phyloP scores from a whole-genome alignment of 2,329 filamentous ascomycete species.

The Diaporthe ampelina region DNA sequence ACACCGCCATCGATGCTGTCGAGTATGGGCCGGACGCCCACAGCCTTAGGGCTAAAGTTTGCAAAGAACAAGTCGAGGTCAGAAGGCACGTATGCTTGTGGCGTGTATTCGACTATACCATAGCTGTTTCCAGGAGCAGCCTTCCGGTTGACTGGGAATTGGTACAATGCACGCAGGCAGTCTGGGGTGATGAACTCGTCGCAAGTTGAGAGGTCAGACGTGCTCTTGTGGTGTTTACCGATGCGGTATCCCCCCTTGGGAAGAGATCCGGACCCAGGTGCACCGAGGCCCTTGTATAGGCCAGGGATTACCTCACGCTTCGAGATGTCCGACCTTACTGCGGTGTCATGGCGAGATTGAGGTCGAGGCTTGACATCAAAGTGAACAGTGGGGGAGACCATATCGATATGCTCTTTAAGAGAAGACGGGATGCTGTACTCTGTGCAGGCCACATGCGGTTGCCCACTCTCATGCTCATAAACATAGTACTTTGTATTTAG shows the following conservation, averaged over 20 bases:
- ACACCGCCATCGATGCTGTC: slow-evolving; percentile 39
- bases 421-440: slow-evolving; percentile 39
- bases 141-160: slow-evolving; percentile 33
- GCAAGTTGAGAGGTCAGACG: slow-evolving; percentile 36
- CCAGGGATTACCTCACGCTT: slow-evolving; percentile 13
- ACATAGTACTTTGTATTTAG: slow-evolving; percentile 40
- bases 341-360: slow-evolving; percentile 1
- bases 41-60: slow-evolving; percentile 36
- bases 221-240: slow-evolving; percentile 28
- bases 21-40: slow-evolving; percentile 33
- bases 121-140: slow-evolving; percentile 36
- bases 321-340: neutral
- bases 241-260: slow-evolving; percentile 39
- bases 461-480: slow-evolving; percentile 38
- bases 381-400: slow-evolving; percentile 39
- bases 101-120: slow-evolving; percentile 41
- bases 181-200: slow-evolving; percentile 37
- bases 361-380: slow-evolving; percentile 35
- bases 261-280: slow-evolving; percentile 36
- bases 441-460: slow-evolving; percentile 37
- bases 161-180: slow-evolving; percentile 40
- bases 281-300: slow-evolving; percentile 35
- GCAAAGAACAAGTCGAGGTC: slow-evolving; percentile 40
- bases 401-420: slow-evolving; percentile 39
- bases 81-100: slow-evolving; percentile 36